Conservation (phyloP, 2,329 filamentous ascomycete genomes). For the Fusarium sambucinum region DNA sequence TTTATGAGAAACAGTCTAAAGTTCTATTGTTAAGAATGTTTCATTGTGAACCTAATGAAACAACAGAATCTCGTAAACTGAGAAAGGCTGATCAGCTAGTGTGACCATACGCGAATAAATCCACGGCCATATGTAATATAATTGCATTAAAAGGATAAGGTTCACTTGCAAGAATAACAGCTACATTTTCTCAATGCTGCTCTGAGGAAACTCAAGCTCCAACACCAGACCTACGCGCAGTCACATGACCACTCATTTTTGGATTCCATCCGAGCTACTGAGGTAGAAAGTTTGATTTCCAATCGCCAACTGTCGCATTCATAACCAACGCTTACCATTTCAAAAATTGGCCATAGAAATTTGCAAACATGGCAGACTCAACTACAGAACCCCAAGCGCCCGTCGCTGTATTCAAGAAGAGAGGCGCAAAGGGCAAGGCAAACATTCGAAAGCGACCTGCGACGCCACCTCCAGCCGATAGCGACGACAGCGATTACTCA, state of each 20-base stretch:
- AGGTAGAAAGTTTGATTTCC: constrained; percentile 32
- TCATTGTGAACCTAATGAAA: background rate
- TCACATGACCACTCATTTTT: constrained; percentile 36
- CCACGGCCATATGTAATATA: too few species aligned
- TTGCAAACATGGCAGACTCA: constrained; percentile 38
- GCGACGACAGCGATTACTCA: constrained; percentile 72
- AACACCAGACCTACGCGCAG: constrained; percentile 19
- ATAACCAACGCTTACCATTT: background rate
- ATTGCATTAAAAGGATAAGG: background rate
- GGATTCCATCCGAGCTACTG: constrained; percentile 15
- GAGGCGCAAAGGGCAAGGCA: constrained; percentile 79
- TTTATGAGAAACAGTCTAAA: background rate
- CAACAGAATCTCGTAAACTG: background rate
- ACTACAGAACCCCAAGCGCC: constrained; percentile 56
- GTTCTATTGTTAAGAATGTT: background rate
- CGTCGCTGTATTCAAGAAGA: constrained; percentile 85
- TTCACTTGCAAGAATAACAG: background rate
- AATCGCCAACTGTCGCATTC: constrained; percentile 19
- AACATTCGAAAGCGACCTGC: constrained; percentile 84
- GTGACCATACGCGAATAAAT: background rate
- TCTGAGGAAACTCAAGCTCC: background rate
- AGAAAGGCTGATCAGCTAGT: background rate
- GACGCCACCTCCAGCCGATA: constrained; percentile 77
- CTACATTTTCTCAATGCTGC: background rate
- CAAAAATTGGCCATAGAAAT: background rate